Percentiles rank a stretch among this genome's conserved stretches.
Conservation (phyloP, 2,329 filamentous ascomycete genomes). For the Atkinsonella hypoxylon region DNA sequence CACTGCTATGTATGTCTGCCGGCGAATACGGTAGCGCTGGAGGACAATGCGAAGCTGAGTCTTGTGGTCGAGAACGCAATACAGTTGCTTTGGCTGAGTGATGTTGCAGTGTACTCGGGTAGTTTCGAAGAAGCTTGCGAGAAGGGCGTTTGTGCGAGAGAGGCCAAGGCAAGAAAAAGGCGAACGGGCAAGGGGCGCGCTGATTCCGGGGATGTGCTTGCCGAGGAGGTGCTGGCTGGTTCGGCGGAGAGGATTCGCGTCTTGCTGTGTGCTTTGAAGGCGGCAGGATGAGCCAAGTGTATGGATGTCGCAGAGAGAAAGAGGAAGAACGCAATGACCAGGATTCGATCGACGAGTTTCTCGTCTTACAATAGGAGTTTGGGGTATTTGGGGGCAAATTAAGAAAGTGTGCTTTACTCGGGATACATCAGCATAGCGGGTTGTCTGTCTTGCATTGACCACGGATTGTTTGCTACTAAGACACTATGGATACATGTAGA, state of each 20-base stretch:
- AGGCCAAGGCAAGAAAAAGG: constrained; percentile 33
- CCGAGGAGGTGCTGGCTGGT: constrained; percentile 29
- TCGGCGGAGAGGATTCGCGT: constrained; percentile 32
- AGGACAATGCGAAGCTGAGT: constrained; percentile 63
- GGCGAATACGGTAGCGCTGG: constrained; percentile 45
- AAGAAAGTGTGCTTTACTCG: constrained; percentile 3
- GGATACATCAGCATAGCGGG: not conserved
- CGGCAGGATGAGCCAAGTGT: too few species aligned
- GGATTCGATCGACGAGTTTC: too few species aligned
- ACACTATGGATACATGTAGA: not conserved
- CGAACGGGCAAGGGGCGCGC: constrained; percentile 21
- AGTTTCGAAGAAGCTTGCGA: constrained; percentile 28
- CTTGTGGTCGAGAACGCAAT: constrained; percentile 55
- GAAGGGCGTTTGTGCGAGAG: constrained; percentile 36
- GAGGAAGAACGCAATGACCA: too few species aligned
- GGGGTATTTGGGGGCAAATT: too few species aligned
- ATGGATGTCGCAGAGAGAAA: too few species aligned
- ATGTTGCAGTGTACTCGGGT: constrained; percentile 22
- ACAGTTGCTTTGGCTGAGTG: constrained; percentile 34
- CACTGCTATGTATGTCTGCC: constrained; percentile 53
- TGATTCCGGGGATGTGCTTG: constrained; percentile 27
- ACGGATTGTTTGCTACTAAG: not conserved
- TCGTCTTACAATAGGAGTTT: too few species aligned
- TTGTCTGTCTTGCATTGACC: not conserved
- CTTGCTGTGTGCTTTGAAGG: constrained; percentile 24